These are phyloP conservation scores for Trifolium fragiferum DNA, from an alignment of 306 rosid genomes.

Conservation along the genomic window DNA sequence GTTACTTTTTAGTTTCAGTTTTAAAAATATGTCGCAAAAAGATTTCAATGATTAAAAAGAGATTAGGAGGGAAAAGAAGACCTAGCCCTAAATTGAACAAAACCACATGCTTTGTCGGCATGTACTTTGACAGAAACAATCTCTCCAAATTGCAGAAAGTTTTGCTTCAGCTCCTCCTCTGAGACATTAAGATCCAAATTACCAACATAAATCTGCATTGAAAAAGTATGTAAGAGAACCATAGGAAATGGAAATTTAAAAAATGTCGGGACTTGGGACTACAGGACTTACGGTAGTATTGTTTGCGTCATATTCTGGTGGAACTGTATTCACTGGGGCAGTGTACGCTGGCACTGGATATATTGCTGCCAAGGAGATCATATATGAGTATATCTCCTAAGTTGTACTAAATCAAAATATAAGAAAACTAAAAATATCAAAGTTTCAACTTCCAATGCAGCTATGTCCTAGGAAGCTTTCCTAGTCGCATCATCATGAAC, in stretches of 20 bases:
- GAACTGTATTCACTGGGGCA: constrained; percentile 56
- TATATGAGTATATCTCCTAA: constrained; percentile 32
- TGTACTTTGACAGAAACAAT: constrained; percentile 72
- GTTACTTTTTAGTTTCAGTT: neutral
- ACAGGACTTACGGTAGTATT: constrained; percentile 74
- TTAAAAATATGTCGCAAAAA: constrained; percentile 11
- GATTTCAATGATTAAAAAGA: constrained; percentile 20
- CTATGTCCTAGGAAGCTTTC: neutral
- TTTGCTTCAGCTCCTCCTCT: constrained; percentile 91
- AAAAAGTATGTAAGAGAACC: constrained; percentile 39
- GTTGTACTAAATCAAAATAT: constrained; percentile 8
- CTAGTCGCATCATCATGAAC: constrained; percentile 11
- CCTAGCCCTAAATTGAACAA: constrained; percentile 86
- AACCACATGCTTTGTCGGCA: constrained; percentile 82
- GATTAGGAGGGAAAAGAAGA: constrained; percentile 29
- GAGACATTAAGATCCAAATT: constrained; percentile 82
- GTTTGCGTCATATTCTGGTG: constrained; percentile 73
- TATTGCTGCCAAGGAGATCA: constrained; percentile 53
- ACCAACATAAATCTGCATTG: constrained; percentile 79
- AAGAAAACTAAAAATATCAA: neutral
- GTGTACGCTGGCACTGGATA: constrained; percentile 71
- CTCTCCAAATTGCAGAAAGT: constrained; percentile 81
- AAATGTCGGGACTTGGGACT: constrained; percentile 10
- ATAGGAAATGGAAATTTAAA: neutral
- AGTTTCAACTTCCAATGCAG: constrained; percentile 21